Conservation (phyloP, 176 grass and related monocot species). For the Triticum dicoccoides region DNA sequence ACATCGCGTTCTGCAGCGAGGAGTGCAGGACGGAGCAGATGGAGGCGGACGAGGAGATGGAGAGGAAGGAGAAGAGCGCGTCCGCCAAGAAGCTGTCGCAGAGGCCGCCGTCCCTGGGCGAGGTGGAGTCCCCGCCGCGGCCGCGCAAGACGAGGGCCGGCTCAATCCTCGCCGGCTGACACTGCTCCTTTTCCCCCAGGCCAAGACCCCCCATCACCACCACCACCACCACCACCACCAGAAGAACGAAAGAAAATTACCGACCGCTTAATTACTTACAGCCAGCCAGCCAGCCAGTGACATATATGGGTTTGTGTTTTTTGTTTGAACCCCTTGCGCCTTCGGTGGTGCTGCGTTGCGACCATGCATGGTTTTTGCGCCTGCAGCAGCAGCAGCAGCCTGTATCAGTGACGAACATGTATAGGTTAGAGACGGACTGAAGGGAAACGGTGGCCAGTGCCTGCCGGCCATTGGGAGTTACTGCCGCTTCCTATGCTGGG, state of each 20-base stretch:
- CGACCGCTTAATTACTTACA: slow-evolving; percentile 16
- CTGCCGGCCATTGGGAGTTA: background rate
- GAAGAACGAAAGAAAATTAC: background rate
- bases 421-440: slow-evolving; percentile 29
- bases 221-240: background rate
- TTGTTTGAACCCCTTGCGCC: slow-evolving; percentile 40
- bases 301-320: slow-evolving; percentile 57
- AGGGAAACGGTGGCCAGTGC: no score
- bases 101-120: slow-evolving; percentile 11
- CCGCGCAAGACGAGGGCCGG: slow-evolving; percentile 47
- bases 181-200: slow-evolving; percentile 6
- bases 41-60: slow-evolving; percentile 52
- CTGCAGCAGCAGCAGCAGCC: slow-evolving; percentile 13
- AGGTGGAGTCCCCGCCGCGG: slow-evolving; percentile 39
- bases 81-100: slow-evolving; percentile 32
- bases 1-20: slow-evolving; percentile 69
- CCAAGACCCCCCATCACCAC: slow-evolving; percentile 12
- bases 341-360: slow-evolving; percentile 18
- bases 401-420: slow-evolving; percentile 22
- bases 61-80: slow-evolving; percentile 41
- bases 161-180: slow-evolving; percentile 58
- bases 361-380: slow-evolving; percentile 19
- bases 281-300: background rate
- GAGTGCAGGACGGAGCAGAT: slow-evolving; percentile 73
- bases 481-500: background rate